A percentile compares a stretch with the other conserved stretches of the same genome.
These are phyloP conservation scores for Orobanche coerulescens DNA, from an alignment of 257 asterid genomes.

Conservation along the genomic window DNA sequence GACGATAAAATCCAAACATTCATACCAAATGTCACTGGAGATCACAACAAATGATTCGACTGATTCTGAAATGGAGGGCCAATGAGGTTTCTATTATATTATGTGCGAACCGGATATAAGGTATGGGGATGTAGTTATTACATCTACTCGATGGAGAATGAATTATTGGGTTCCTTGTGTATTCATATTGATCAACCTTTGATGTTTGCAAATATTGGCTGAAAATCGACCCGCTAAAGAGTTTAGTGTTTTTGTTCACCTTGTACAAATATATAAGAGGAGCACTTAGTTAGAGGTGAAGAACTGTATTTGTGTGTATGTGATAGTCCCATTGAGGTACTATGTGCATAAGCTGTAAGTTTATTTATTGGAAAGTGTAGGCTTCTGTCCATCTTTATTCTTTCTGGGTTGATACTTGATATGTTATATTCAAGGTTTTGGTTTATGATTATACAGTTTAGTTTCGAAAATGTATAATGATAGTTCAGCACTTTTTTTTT, in stretches of 20 bases:
- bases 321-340: not conserved
- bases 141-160: not conserved
- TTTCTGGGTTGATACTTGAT: not conserved
- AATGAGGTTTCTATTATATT: constrained; percentile 17
- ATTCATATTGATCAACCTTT: not conserved
- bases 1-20: constrained; percentile 17
- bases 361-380: not conserved
- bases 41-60: constrained; percentile 1
- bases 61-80: constrained; percentile 7
- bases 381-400: not conserved
- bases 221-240: not conserved
- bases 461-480: not conserved
- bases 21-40: constrained; percentile 10
- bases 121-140: not conserved
- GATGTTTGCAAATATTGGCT: constrained; percentile 8
- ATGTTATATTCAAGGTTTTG: not conserved
- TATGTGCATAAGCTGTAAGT: constrained; percentile 7
- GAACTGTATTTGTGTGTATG: not conserved
- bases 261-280: constrained; percentile 20
- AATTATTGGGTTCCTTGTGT: not conserved
- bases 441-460: not conserved
- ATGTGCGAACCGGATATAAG: not conserved
- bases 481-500: not conserved
- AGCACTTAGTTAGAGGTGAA: not conserved
- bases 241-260: not conserved